phyloP scores from a whole-genome alignment of 208 protist genomes.

The Wallacemonas collosoma region DNA sequence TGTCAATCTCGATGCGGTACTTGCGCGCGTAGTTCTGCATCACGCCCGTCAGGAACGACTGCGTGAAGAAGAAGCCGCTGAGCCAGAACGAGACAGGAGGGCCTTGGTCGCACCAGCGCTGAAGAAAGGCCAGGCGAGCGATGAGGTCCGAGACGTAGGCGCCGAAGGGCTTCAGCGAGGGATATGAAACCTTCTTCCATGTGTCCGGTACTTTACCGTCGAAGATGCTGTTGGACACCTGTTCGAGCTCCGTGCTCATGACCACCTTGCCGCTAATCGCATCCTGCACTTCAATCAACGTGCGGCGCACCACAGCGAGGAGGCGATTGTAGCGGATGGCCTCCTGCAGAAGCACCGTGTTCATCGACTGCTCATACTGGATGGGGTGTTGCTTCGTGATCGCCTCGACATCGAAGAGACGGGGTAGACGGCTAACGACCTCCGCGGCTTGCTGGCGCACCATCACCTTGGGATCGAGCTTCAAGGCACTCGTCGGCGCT shows the following conservation, averaged over 20 bases:
- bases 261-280: constrained; percentile 96
- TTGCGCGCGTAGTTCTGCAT: constrained; percentile 98
- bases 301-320: constrained; percentile 84
- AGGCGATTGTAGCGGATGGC: constrained; percentile 94
- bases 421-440: constrained; percentile 86
- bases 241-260: constrained; percentile 97
- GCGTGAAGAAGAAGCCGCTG: constrained; percentile 98
- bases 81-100: constrained; percentile 94
- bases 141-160: constrained; percentile 96
- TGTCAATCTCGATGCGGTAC: constrained; percentile 96
- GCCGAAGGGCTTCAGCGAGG: constrained; percentile 96
- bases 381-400: constrained; percentile 88
- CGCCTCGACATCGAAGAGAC: constrained; percentile 91
- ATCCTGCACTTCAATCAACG: constrained; percentile 95
- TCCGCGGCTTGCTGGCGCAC: constrained; percentile 88
- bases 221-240: constrained; percentile 94
- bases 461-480: constrained; percentile 81
- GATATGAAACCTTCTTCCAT: constrained; percentile 94
- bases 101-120: constrained; percentile 80
- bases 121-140: constrained; percentile 92
- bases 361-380: constrained; percentile 95
- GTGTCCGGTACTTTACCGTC: constrained; percentile 92
- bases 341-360: constrained; percentile 95
- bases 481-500: constrained; percentile 20
- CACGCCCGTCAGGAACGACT: constrained; percentile 95